Base-by-base conservation (phyloP, 352 stramenopile genomes). In the Phytopythium montanum region DNA sequence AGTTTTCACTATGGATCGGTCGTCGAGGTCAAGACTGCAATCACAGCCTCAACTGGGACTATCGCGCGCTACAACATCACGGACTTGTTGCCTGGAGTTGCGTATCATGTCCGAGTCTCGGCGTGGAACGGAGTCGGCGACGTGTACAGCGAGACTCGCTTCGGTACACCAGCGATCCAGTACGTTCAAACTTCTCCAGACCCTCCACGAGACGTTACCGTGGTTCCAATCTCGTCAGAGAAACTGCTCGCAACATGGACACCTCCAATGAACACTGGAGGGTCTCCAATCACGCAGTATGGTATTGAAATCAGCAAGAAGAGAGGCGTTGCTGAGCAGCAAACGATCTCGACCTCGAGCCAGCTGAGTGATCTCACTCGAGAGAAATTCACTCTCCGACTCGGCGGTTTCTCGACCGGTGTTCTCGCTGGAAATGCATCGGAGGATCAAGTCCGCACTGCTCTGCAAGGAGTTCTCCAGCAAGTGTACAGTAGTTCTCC, bases 71-170 rank as follows among this genome's bases (percentile, higher is more conserved):
- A 79, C 41, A 59, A 70, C 12, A 72, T 89, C 14, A 48, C 42
- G 2, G 54, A 45, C 1, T 29, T 89, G 21, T 42, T 49, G 9
- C 52, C 55, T n/a, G 85, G 69, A 0, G 72, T 92, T 5, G 57
- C 64, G 0, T 97, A 96, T 53, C 87, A 97, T 50, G 87, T 97
- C 3, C 86, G 89, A 6, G 87, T 99, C 0, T 92, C 90, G n/a
- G 87, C 95, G 7, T 97, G 84, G 79, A 98, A 98, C 61, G 92
- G 95, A 28, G 93, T 98, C 3, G 79, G 91, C 5, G 81, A 86
- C 19, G 62, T 87, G 4, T 97, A 95, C 62, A 87, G 94, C 19
- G 72, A 90, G 25, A 80, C 76, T 1, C 84, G 74, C 49, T 89
- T 90, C 54, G 91, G 79, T 0, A 95, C 81, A 3, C 92, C 92